These are phyloP conservation scores for Neotropicomus parvogracilis DNA, from an alignment of 1,284 basidiomycete genomes.

Conservation along the genomic window DNA sequence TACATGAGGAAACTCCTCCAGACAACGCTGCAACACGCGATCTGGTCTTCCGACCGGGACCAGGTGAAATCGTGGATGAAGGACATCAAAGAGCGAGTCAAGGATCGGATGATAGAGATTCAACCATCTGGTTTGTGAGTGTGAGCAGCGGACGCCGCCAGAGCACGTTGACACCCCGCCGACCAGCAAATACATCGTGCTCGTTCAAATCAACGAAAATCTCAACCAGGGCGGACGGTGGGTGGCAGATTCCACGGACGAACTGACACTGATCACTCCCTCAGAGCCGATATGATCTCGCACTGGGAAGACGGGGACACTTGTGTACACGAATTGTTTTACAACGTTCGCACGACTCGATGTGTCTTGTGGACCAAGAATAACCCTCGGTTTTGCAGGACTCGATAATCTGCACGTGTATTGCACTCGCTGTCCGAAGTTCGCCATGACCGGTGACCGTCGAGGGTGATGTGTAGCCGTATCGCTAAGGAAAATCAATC, in stretches of 20 bases:
- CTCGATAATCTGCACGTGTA: constrained; percentile 36
- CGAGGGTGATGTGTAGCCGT: constrained; percentile 21
- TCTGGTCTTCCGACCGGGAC: constrained; percentile 70
- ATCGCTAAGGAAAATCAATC: constrained; percentile 21
- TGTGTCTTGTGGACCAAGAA: constrained; percentile 3
- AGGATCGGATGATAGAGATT: constrained; percentile 78
- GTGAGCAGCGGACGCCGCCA: background rate
- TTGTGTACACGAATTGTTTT: constrained; percentile 33
- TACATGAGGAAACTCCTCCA: constrained; percentile 78
- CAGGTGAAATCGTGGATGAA: constrained; percentile 71
- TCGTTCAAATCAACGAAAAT: constrained; percentile 80
- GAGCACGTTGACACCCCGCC: constrained; percentile 17
- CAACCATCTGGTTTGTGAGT: constrained; percentile 76
- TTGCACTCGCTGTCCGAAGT: constrained; percentile 33
- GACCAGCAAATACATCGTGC: constrained; percentile 74
- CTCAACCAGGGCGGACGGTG: constrained; percentile 78
- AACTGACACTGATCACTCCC: constrained; percentile 10
- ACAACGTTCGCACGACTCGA: constrained; percentile 24
- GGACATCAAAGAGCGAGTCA: constrained; percentile 76
- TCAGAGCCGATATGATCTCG: constrained; percentile 39
- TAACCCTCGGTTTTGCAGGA: constrained; percentile 25
- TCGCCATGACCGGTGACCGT: constrained; percentile 26
- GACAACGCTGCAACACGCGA: constrained; percentile 56
- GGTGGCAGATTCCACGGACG: constrained; percentile 4
- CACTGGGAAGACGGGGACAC: constrained; percentile 34